Evolutionary conservation across 2,329 filamentous ascomycete species (phyloP).

Genomic region (Polychaeton citri): DNA sequence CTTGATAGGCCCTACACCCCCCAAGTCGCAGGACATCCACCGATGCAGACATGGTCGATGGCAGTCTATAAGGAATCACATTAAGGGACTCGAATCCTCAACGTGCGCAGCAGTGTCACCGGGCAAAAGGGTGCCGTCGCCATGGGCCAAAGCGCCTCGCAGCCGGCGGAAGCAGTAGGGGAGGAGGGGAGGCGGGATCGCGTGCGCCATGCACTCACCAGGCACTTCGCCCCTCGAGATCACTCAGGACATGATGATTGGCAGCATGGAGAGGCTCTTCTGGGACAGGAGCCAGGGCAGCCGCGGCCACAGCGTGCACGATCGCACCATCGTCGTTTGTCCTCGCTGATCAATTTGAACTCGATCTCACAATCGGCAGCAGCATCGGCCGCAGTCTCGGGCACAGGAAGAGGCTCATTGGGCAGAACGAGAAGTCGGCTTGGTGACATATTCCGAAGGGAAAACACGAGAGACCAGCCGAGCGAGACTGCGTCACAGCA

Average conservation of each 20-base stretch:
- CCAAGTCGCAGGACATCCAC: not conserved
- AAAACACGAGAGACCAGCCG: not conserved
- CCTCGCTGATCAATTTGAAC: not conserved
- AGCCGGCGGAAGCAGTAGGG: slow-evolving; percentile 6
- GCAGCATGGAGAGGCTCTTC: not conserved
- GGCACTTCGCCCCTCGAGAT: not conserved
- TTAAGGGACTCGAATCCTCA: slow-evolving; percentile 1
- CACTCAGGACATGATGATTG: not conserved
- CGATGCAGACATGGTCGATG: not conserved
- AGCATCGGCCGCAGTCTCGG: not conserved
- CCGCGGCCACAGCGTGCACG: not conserved
- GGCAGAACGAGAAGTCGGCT: not conserved
- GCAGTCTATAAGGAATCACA: not conserved
- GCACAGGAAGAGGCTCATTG: not conserved
- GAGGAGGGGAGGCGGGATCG: not conserved
- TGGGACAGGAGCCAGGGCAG: not conserved
- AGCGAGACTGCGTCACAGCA: slow-evolving; percentile 3
- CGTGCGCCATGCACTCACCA: not conserved
- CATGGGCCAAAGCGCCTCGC: slow-evolving; percentile 22
- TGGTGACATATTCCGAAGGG: not conserved
- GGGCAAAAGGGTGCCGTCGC: slow-evolving; percentile 1
- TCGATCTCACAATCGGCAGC: slow-evolving; percentile 1
- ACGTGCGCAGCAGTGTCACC: not conserved
- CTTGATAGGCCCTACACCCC: too few relatives aligned
- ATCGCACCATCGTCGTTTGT: not conserved